Percentiles rank a stretch among this genome's conserved stretches.
These are phyloP conservation scores for Gynostemma pentaphyllum DNA, from an alignment of 306 rosid genomes.

Conservation along the genomic window DNA sequence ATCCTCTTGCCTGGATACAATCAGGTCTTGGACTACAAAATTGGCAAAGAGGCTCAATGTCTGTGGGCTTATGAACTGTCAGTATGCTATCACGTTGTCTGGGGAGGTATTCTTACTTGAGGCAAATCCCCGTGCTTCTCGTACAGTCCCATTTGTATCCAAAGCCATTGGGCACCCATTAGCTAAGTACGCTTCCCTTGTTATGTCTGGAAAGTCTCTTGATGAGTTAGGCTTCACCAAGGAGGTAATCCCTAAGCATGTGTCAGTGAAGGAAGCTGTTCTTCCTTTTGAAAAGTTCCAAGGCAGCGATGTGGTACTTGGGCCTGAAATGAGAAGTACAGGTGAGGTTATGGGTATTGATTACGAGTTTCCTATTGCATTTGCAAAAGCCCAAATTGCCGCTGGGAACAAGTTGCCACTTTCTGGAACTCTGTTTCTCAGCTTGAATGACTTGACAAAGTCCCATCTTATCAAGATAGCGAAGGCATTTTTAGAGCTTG, in stretches of 20 bases:
- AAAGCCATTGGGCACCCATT: slow-evolving; percentile 93
- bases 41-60: slow-evolving; percentile 73
- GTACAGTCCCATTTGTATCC: slow-evolving; percentile 91
- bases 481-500: slow-evolving; percentile 45
- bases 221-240: slow-evolving; percentile 57
- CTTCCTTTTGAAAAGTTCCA: slow-evolving; percentile 94
- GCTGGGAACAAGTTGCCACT: slow-evolving; percentile 79
- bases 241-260: slow-evolving; percentile 77
- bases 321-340: slow-evolving; percentile 99
- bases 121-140: slow-evolving; percentile 94
- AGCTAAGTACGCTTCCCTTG: slow-evolving; percentile 95
- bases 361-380: slow-evolving; percentile 56
- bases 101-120: slow-evolving; percentile 82
- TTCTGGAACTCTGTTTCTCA: slow-evolving; percentile 79
- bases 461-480: slow-evolving; percentile 81
- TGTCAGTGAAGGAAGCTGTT: slow-evolving; percentile 94
- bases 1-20: slow-evolving; percentile 58
- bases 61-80: slow-evolving; percentile 96
- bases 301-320: slow-evolving; percentile 78
- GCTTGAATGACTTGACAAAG: slow-evolving; percentile 80
- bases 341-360: slow-evolving; percentile 99
- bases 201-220: slow-evolving; percentile 93
- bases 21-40: slow-evolving; percentile 78
- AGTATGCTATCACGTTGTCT: slow-evolving; percentile 72
- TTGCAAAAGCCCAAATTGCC: slow-evolving; percentile 95